Base-by-base conservation (phyloP, 148 eudicot species). In the Oxyria digyna region DNA sequence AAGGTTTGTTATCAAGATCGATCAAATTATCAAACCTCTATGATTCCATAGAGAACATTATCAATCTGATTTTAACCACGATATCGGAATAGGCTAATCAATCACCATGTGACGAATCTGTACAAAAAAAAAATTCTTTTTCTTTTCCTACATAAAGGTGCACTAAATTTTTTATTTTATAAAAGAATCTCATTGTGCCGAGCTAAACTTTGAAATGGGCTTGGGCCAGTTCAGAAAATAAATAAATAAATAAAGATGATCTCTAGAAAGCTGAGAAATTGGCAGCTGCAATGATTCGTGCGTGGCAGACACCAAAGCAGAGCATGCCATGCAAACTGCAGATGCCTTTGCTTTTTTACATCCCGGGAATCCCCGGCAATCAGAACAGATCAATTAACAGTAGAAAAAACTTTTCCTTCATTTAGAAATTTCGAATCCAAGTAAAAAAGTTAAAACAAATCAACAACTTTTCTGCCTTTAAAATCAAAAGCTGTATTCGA, bases 81-180 rank as follows among this genome's bases (percentile, higher is more conserved):
- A 21, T 52, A 23, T 52, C 18, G 29, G 27, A 52, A 52, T 52
- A 52, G 59, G 59, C 27, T 52, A 23, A 52, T 52, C 59, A 52
- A 52, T 52, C 59, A 23, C 29, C 59, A 52, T 23, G 59, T 52
- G 59, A 52, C 59, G 59, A 52, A 23, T 52, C 59, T 23, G 59
- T n/a, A n/a, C n/a, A n/a, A n/a, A n/a, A n/a, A n/a, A n/a, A n/a
- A n/a, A n/a, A n/a, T n/a, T n/a, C n/a, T n/a, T n/a, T n/a, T n/a
- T n/a, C n/a, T n/a, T n/a, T n/a, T n/a, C n/a, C n/a, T n/a, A n/a
- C n/a, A n/a, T n/a, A n/a, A n/a, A n/a, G n/a, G n/a, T n/a, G 49
- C 23, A n/a, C n/a, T 46, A 1, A n/a, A n/a, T n/a, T 5, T 38
- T 5, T 13, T 14, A 13, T 52, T 54, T 54, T 10, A 52, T 21